Conservation (phyloP, 805 yeast genomes). For the Cyberlindnera maclurae region DNA sequence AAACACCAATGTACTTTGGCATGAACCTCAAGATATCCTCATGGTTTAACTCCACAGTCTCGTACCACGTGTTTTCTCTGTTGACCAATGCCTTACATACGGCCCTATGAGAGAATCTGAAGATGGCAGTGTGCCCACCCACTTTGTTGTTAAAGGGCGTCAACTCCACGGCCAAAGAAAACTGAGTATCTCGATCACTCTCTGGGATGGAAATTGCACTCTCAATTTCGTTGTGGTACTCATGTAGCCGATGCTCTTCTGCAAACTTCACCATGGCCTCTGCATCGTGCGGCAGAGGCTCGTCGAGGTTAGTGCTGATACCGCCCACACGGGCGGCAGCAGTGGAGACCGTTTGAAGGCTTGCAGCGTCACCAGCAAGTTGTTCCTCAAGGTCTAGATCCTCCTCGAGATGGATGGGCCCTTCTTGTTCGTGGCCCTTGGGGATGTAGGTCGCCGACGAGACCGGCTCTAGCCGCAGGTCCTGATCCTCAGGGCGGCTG, state of each 20-base stretch:
- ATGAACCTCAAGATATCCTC: constrained; percentile 72
- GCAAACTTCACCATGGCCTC: constrained; percentile 11
- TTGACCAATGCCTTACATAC: constrained; percentile 91
- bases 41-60: constrained; percentile 72
- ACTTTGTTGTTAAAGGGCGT: constrained; percentile 90
- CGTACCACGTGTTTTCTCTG: constrained; percentile 89
- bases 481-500: background rate
- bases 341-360: constrained; percentile 2
- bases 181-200: constrained; percentile 17
- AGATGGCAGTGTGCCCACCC: constrained; percentile 97
- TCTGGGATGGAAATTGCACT: constrained; percentile 23
- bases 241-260: constrained; percentile 6
- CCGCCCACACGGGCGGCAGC: background rate
- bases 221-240: constrained; percentile 12
- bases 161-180: constrained; percentile 77
- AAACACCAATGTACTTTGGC: constrained; percentile 93
- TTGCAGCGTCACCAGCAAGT: constrained; percentile 2
- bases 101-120: constrained; percentile 83
- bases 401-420: constrained; percentile 7
- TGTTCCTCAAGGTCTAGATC: constrained; percentile 6
- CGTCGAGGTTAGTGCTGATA: background rate
- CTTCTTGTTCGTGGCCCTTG: constrained; percentile 39
- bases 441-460: constrained; percentile 70
- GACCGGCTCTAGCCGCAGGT: constrained; percentile 42
- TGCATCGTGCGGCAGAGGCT: background rate